phyloP scores from a whole-genome alignment of 805 yeast species.

The Candida methanosorbosa region DNA sequence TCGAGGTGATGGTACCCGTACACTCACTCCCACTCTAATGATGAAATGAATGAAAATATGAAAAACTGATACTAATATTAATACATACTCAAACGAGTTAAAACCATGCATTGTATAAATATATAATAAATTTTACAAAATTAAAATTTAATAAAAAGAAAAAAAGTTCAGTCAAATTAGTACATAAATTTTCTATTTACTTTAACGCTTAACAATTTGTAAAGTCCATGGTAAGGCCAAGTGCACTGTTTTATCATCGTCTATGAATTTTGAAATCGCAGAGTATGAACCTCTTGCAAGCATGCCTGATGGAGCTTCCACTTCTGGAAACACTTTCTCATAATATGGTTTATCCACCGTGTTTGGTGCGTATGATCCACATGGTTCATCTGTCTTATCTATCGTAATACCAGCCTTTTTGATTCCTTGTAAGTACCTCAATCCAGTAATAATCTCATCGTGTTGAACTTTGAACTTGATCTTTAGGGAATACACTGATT shows the following conservation, averaged over 20 bases:
- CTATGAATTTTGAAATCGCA: slow-evolving; percentile 75
- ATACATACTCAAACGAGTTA: not conserved
- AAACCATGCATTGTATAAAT: not conserved
- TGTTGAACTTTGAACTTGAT: slow-evolving; percentile 81
- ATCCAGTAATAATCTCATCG: slow-evolving; percentile 69
- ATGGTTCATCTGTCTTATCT: slow-evolving; percentile 77
- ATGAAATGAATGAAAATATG: too few species aligned
- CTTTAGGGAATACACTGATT: slow-evolving; percentile 59
- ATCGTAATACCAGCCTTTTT: slow-evolving; percentile 85
- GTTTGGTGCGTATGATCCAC: slow-evolving; percentile 88
- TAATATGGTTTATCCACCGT: slow-evolving; percentile 75
- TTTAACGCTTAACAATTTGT: slow-evolving; percentile 51
- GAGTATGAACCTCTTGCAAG: slow-evolving; percentile 81
- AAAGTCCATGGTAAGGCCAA: slow-evolving; percentile 79
- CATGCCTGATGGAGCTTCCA: slow-evolving; percentile 88
- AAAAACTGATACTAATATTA: not conserved
- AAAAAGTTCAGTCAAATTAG: too few species aligned
- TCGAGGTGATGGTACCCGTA: too few species aligned
- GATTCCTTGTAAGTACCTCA: slow-evolving; percentile 75
- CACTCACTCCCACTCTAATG: too few species aligned
- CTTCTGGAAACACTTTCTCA: slow-evolving; percentile 58
- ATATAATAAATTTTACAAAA: not conserved
- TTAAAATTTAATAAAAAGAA: too few species aligned
- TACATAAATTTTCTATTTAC: not conserved
- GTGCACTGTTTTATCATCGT: slow-evolving; percentile 75